Evolutionary conservation across 2,329 filamentous ascomycete genomes (phyloP).

Genomic region (Hymenoscyphus occultus): DNA sequence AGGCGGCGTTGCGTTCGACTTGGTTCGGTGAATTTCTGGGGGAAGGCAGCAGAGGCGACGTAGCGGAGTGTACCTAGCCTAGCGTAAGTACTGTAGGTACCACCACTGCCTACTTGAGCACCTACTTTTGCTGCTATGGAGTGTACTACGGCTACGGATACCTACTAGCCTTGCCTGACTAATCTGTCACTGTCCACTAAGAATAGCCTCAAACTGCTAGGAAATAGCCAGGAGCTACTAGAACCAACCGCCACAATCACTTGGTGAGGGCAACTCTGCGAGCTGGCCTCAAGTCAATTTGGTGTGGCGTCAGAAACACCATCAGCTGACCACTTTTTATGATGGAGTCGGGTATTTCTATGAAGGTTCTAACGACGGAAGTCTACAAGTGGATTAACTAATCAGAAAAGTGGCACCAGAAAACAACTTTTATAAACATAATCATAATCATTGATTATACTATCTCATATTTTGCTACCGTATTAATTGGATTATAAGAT

Average conservation of each 20-base stretch:
- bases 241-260: background rate
- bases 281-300: background rate
- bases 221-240: background rate
- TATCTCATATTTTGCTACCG: too few relatives aligned
- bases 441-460: background rate
- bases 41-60: slow-evolving; percentile 6
- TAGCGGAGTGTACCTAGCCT: too few relatives aligned
- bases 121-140: background rate
- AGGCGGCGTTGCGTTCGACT: slow-evolving; percentile 1
- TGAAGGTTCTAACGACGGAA: background rate
- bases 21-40: background rate
- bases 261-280: background rate
- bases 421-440: background rate
- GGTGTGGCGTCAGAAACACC: background rate
- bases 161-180: background rate
- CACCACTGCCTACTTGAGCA: background rate
- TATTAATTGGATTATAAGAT: too few relatives aligned
- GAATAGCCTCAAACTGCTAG: background rate
- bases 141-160: background rate
- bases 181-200: background rate
- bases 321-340: background rate
- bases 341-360: background rate
- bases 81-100: background rate
- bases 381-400: background rate
- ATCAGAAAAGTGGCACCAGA: slow-evolving; percentile 4